Percentiles rank a stretch among this genome's conserved stretches.
Evolutionary conservation across 208 protist species (phyloP).

Genomic region (Endotrypanum monterogeii): DNA sequence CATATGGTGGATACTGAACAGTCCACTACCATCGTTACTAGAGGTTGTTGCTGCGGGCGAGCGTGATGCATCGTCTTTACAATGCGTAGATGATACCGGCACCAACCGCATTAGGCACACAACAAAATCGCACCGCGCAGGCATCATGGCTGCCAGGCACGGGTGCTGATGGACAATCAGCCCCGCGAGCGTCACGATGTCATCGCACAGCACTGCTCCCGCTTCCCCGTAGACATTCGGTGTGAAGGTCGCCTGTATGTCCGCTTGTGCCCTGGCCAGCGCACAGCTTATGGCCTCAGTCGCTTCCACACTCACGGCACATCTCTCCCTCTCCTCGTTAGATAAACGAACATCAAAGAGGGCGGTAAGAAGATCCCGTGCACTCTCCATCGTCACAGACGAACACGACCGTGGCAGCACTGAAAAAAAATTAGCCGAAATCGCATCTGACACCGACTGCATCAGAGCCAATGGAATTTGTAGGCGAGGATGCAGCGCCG

Average conservation of each 20-base stretch:
- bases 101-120: not conserved
- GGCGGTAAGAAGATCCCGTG: slow-evolving; percentile 19
- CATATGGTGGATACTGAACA: slow-evolving; percentile 41
- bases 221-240: slow-evolving; percentile 21
- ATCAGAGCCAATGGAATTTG: not conserved
- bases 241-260: slow-evolving; percentile 26
- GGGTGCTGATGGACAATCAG: slow-evolving; percentile 56
- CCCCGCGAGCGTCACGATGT: slow-evolving; percentile 41
- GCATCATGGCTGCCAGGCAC: slow-evolving; percentile 10
- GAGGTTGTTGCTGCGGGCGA: not conserved
- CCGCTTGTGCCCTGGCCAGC: slow-evolving; percentile 9
- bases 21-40: slow-evolving; percentile 1
- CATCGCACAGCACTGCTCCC: slow-evolving; percentile 35
- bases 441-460: slow-evolving; percentile 1
- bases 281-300: not conserved
- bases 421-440: slow-evolving; percentile 13
- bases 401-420: slow-evolving; percentile 12
- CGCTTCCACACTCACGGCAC: not conserved
- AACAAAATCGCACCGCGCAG: slow-evolving; percentile 23
- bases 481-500: slow-evolving; percentile 25
- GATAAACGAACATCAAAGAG: slow-evolving; percentile 28
- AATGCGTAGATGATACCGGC: not conserved
- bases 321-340: slow-evolving; percentile 9
- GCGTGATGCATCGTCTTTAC: not conserved
- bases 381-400: slow-evolving; percentile 33